These are phyloP conservation scores for Anthracocystis setariae DNA, from an alignment of 1,284 basidiomycete genomes.

Conservation along the genomic window DNA sequence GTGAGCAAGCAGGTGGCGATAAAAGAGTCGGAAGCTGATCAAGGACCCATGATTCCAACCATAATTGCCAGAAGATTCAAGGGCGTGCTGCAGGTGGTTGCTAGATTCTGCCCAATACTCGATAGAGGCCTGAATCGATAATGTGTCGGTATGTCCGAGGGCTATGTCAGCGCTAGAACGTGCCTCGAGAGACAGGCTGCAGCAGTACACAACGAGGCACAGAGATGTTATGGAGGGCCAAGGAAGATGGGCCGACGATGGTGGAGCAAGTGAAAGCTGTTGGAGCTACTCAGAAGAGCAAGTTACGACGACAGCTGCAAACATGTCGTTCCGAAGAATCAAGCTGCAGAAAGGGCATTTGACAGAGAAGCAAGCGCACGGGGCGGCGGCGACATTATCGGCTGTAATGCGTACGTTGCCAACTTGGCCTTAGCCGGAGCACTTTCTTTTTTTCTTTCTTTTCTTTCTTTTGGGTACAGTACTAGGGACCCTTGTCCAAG, in stretches of 20 bases:
- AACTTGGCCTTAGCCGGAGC: not conserved
- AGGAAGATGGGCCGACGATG: not conserved
- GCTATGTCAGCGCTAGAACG: not conserved
- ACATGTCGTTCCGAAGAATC: too few relatives aligned
- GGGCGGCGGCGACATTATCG: conserved; percentile 2
- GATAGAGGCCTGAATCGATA: too few relatives aligned
- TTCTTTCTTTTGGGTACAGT: not conserved
- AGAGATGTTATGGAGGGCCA: not conserved
- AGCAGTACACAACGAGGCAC: not conserved
- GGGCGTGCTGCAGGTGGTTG: not conserved
- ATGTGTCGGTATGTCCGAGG: not conserved
- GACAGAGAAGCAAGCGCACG: conserved; percentile 7
- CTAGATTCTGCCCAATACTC: too few relatives aligned
- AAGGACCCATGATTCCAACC: not conserved
- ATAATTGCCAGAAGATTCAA: not conserved
- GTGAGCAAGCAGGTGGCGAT: not conserved
- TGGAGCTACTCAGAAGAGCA: not conserved
- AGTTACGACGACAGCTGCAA: not conserved
- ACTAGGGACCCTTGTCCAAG: not conserved
- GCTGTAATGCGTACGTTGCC: not conserved
- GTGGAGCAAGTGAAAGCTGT: not conserved
- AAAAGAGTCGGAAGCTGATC: not conserved
- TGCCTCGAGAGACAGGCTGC: too few relatives aligned
- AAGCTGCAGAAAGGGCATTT: not conserved
- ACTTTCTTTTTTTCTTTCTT: not conserved